Percentiles rank a stretch among this genome's conserved stretches.
Conservation (phyloP, 2,329 filamentous ascomycete species). For the Penicillium brevicompactum region DNA sequence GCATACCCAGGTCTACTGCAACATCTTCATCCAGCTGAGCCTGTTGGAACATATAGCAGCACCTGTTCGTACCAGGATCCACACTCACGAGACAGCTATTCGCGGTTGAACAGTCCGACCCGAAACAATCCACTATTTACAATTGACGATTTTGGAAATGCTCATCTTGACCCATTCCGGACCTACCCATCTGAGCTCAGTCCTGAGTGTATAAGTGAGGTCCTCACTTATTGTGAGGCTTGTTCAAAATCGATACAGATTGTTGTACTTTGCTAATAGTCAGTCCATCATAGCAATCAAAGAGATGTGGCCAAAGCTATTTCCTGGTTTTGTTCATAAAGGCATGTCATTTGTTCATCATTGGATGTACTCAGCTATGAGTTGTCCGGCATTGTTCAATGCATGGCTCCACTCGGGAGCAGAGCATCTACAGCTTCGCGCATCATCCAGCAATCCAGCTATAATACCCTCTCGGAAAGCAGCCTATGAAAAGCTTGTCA, state of each 20-base stretch:
- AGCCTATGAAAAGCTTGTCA: neutral
- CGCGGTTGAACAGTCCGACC: neutral
- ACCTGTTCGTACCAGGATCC: neutral
- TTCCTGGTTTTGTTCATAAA: neutral
- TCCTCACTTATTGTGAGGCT: neutral
- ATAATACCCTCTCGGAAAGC: neutral
- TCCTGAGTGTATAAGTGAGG: neutral
- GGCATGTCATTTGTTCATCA: neutral
- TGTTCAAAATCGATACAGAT: neutral
- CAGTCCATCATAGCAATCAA: neutral
- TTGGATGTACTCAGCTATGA: neutral
- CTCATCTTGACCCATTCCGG: neutral
- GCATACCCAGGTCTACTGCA: neutral
- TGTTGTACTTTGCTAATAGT: neutral
- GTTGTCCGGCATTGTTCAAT: neutral
- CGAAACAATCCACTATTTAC: neutral
- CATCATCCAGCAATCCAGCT: neutral
- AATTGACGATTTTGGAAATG: neutral
- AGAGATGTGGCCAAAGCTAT: neutral
- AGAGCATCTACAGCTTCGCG: neutral
- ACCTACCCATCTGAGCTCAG: neutral
- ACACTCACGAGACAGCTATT: neutral
- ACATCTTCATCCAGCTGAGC: neutral
- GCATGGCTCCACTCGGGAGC: neutral
- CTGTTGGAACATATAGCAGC: neutral